Percentiles rank a stretch among this genome's conserved stretches.
Evolutionary conservation across 352 stramenopile species (phyloP).

Genomic region (Pelagophyceae sp.): DNA sequence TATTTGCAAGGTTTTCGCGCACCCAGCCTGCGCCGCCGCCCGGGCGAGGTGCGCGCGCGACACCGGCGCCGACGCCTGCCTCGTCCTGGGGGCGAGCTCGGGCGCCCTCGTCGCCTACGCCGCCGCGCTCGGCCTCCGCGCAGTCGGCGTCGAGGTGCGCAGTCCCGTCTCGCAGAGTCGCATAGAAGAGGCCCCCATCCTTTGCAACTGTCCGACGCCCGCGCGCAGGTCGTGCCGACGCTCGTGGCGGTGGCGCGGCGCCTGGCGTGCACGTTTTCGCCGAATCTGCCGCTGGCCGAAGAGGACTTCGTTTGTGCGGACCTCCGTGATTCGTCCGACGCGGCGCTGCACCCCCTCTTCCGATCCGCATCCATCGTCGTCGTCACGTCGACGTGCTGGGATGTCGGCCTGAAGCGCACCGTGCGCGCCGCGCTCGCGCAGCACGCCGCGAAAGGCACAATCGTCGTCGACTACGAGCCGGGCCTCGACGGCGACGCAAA

Average conservation of each 20-base stretch:
- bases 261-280: not conserved
- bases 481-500: not conserved
- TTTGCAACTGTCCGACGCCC: no score
- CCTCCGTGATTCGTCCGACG: not conserved
- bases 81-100: not conserved
- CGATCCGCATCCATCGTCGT: not conserved
- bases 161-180: no score
- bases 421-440: not conserved
- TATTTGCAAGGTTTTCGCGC: not conserved
- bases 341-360: not conserved
- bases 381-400: conserved; percentile 18
- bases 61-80: not conserved
- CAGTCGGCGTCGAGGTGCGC: conserved; percentile 7
- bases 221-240: not conserved
- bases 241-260: not conserved
- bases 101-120: not conserved
- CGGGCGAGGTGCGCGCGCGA: not conserved
- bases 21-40: not conserved
- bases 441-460: not conserved
- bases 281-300: not conserved
- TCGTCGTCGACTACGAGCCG: conserved; percentile 13
- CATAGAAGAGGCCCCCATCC: no score
- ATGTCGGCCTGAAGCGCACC: not conserved
- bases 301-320: not conserved
- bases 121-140: not conserved